phyloP scores from a whole-genome alignment of 2,329 filamentous ascomycete genomes.

The Ophiognomonia clavigignenti-juglandacearum region DNA sequence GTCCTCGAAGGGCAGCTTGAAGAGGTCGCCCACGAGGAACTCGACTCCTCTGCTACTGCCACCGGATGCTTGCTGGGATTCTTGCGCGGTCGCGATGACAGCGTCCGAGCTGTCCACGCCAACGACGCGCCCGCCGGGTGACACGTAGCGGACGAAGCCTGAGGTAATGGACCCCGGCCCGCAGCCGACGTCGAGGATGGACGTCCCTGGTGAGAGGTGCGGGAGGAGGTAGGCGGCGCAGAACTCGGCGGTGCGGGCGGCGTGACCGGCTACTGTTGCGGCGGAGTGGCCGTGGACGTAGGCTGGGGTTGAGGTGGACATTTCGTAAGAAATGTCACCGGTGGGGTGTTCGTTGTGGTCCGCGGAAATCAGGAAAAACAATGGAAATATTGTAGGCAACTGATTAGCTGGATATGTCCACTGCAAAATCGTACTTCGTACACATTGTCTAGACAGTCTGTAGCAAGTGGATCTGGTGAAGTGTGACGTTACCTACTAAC shows the following conservation, averaged over 20 bases:
- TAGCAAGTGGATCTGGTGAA: no score
- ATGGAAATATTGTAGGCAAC: no score
- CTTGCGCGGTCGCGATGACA: constrained; percentile 25
- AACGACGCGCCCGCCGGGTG: constrained; percentile 28
- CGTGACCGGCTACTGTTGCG: neutral
- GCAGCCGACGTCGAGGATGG: constrained; percentile 40
- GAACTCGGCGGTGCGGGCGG: constrained; percentile 33
- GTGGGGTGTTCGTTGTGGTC: no score
- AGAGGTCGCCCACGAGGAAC: constrained; percentile 26
- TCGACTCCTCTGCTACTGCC: no score
- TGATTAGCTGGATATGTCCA: no score
- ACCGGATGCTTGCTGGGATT: constrained; percentile 6
- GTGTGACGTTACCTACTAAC: no score
- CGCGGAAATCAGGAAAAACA: no score
- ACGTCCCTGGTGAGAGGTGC: constrained; percentile 28
- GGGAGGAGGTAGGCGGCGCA: constrained; percentile 36
- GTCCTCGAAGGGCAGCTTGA: constrained; percentile 34
- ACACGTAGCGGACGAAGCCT: constrained; percentile 32
- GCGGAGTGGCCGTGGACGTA: neutral
- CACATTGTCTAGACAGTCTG: no score
- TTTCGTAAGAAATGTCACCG: no score
- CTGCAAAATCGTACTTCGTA: no score
- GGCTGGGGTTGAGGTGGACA: no score
- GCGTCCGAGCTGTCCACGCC: constrained; percentile 29
- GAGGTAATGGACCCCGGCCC: constrained; percentile 41